Percentiles rank a stretch among this genome's conserved stretches.
Conservation (phyloP, 208 protist genomes). For the Crithidia fasciculata region DNA sequence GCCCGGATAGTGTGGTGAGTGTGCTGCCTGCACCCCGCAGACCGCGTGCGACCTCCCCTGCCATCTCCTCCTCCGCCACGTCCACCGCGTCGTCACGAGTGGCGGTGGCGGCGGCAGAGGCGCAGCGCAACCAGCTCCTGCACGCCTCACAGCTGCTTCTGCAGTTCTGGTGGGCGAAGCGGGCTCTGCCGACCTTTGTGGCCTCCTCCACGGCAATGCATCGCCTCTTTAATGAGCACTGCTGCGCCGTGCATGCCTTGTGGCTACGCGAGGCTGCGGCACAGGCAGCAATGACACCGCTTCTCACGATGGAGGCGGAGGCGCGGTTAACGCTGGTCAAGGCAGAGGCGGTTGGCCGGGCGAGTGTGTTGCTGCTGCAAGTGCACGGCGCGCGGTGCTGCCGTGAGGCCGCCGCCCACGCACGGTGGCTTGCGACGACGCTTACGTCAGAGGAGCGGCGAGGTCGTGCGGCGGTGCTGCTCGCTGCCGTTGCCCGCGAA, state of each 20-base stretch:
- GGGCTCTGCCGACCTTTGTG: conserved; percentile 29
- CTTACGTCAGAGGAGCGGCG: not conserved
- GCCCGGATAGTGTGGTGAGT: conserved; percentile 2
- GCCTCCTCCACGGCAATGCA: conserved; percentile 22
- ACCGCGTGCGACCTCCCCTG: not conserved
- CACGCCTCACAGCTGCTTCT: conserved; percentile 22
- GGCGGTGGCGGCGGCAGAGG: conserved; percentile 14
- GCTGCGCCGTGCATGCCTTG: conserved; percentile 1
- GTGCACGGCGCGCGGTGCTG: conserved; percentile 21
- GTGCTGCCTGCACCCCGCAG: not conserved
- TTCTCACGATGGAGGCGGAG: not conserved
- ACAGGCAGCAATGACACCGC: not conserved
- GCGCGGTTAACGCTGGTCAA: not conserved
- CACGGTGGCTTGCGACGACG: not conserved
- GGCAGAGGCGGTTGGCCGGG: conserved; percentile 10
- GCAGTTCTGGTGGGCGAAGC: conserved; percentile 34
- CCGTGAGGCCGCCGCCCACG: not conserved
- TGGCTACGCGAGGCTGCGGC: conserved; percentile 12
- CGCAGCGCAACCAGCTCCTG: conserved; percentile 14
- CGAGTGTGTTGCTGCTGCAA: conserved; percentile 21
- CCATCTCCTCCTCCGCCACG: not conserved
- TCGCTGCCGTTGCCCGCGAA: not conserved
- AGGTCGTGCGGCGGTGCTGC: conserved; percentile 3
- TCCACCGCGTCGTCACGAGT: conserved; percentile 8
- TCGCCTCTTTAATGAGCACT: conserved; percentile 22